phyloP scores from a whole-genome alignment of 129 eudicot species.

The Centaurea solstitialis region DNA sequence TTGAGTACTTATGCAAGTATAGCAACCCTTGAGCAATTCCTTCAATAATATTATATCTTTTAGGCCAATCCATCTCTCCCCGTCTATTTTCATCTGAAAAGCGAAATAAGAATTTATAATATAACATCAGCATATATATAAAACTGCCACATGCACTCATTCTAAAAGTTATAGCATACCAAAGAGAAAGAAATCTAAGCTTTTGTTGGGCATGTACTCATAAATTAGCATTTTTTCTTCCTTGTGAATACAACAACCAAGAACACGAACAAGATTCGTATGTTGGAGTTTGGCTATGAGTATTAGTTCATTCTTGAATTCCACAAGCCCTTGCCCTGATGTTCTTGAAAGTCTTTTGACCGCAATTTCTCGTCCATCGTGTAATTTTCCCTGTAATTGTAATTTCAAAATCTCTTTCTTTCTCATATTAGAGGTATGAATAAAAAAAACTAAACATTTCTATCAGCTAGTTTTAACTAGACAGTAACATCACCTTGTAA shows the following conservation, averaged over 20 bases:
- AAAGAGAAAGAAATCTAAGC: slow-evolving; percentile 44
- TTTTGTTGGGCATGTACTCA: slow-evolving; percentile 49
- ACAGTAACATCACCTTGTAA: slow-evolving; percentile 31
- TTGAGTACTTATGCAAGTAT: slow-evolving; percentile 41
- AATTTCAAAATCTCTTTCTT: neutral
- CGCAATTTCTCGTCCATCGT: slow-evolving; percentile 30
- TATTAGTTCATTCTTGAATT: slow-evolving; percentile 48
- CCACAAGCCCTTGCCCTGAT: slow-evolving; percentile 49
- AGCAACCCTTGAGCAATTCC: slow-evolving; percentile 62
- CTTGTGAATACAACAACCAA: slow-evolving; percentile 37
- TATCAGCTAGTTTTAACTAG: neutral
- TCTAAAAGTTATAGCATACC: slow-evolving; percentile 14
- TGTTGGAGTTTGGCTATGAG: slow-evolving; percentile 52
- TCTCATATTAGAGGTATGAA: neutral
- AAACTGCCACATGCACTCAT: neutral
- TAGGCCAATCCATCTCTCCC: slow-evolving; percentile 40
- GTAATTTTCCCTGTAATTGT: slow-evolving; percentile 20
- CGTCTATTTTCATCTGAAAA: slow-evolving; percentile 21
- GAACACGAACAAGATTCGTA: slow-evolving; percentile 40
- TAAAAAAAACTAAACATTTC: neutral
- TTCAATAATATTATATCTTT: slow-evolving; percentile 35
- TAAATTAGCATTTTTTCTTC: slow-evolving; percentile 50
- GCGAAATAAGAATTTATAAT: neutral
- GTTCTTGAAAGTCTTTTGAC: slow-evolving; percentile 45
- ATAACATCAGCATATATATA: neutral